phyloP scores from a whole-genome alignment of 2,329 filamentous ascomycete genomes.

The Exophiala aquamarina region DNA sequence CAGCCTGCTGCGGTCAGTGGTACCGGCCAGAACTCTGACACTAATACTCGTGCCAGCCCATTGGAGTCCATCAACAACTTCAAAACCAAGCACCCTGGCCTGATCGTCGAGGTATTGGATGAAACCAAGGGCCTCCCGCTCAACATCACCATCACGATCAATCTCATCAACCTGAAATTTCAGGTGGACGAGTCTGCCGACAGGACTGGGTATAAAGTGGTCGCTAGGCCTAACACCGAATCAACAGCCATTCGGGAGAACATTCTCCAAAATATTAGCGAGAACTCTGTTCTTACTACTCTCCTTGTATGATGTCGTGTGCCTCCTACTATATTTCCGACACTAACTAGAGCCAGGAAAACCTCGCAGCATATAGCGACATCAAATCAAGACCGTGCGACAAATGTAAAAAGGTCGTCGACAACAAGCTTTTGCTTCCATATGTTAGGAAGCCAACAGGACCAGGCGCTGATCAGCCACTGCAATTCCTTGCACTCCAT shows the following conservation, averaged over 20 bases:
- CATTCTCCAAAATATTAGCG: slow-evolving; percentile 37
- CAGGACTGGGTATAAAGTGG: slow-evolving; percentile 36
- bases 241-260: slow-evolving; percentile 36
- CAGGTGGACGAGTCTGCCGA: slow-evolving; percentile 27
- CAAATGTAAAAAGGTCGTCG: slow-evolving; percentile 39
- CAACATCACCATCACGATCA: slow-evolving; percentile 23
- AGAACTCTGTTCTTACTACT: slow-evolving; percentile 39
- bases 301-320: slow-evolving; percentile 39
- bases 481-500: slow-evolving; percentile 17
- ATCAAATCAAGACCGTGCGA: slow-evolving; percentile 40
- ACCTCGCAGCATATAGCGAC: slow-evolving; percentile 43
- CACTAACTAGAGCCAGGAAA: slow-evolving; percentile 34
- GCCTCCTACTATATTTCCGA: slow-evolving; percentile 11
- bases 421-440: slow-evolving; percentile 40
- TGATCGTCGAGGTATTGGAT: slow-evolving; percentile 14
- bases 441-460: slow-evolving; percentile 34
- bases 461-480: slow-evolving; percentile 16
- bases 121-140: slow-evolving; percentile 17
- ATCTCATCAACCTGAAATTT: slow-evolving; percentile 39
- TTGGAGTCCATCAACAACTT: slow-evolving; percentile 17
- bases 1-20: slow-evolving; percentile 7
- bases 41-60: slow-evolving; percentile 10
- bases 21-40: background rate
- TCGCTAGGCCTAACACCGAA: slow-evolving; percentile 28
- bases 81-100: slow-evolving; percentile 15